These are phyloP conservation scores for Yamadazyma dendronema DNA, from an alignment of 1,139 yeast genomes.

Conservation along the genomic window DNA sequence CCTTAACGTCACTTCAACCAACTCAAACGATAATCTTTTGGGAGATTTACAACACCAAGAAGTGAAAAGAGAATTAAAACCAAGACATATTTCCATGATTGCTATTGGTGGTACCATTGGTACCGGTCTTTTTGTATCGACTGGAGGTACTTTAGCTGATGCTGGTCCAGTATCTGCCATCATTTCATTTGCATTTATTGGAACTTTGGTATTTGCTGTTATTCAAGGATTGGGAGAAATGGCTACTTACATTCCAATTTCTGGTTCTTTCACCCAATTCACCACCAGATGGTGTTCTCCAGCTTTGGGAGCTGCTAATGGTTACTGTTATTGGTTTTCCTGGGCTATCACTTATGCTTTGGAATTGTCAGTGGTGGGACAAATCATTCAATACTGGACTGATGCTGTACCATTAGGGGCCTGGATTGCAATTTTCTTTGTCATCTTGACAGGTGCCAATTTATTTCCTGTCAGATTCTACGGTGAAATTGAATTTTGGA, in stretches of 20 bases:
- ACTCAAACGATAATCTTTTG: slow-evolving; percentile 14
- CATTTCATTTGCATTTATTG: slow-evolving; percentile 65
- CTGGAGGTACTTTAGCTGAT: slow-evolving; percentile 50
- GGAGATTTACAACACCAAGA: slow-evolving; percentile 14
- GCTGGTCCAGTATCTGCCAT: slow-evolving; percentile 77
- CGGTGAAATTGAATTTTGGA: slow-evolving; percentile 48
- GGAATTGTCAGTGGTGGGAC: slow-evolving; percentile 78
- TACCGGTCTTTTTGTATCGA: slow-evolving; percentile 60
- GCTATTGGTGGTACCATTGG: slow-evolving; percentile 67
- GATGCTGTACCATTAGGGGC: slow-evolving; percentile 66
- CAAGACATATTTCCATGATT: slow-evolving; percentile 71
- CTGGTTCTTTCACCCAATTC: slow-evolving; percentile 60
- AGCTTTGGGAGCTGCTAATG: slow-evolving; percentile 76
- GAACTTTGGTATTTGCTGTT: slow-evolving; percentile 60
- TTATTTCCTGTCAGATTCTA: slow-evolving; percentile 44
- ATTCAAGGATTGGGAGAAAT: slow-evolving; percentile 74
- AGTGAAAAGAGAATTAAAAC: slow-evolving; percentile 43
- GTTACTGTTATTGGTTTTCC: slow-evolving; percentile 83
- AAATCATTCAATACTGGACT: slow-evolving; percentile 76
- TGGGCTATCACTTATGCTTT: slow-evolving; percentile 86
- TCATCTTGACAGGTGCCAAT: slow-evolving; percentile 33
- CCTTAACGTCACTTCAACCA: slow-evolving; percentile 11
- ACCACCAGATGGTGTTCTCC: slow-evolving; percentile 64
- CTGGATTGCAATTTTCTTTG: slow-evolving; percentile 72
- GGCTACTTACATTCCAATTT: slow-evolving; percentile 70